These are phyloP conservation scores for Penicillium freii DNA, from an alignment of 2,329 filamentous ascomycete genomes.

Conservation along the genomic window DNA sequence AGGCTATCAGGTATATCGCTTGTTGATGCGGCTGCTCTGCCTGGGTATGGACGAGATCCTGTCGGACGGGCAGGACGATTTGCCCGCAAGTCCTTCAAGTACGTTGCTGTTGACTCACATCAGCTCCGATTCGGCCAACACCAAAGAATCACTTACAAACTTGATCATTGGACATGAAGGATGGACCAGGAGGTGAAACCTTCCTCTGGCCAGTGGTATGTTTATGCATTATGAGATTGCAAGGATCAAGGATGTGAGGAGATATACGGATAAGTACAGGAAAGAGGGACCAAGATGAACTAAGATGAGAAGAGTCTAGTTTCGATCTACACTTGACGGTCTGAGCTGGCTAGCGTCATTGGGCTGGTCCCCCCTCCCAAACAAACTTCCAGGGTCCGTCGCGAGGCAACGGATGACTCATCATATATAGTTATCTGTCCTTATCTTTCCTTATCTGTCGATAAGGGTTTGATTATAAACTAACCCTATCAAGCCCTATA, in stretches of 20 bases:
- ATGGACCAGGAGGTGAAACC: constrained; percentile 48
- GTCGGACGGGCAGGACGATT: constrained; percentile 58
- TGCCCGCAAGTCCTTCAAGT: constrained; percentile 59
- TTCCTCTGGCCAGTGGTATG: constrained; percentile 39
- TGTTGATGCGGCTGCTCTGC: constrained; percentile 41
- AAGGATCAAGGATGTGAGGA: constrained; percentile 12
- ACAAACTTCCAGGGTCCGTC: constrained; percentile 24
- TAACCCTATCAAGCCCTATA: background rate
- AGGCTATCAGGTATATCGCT: constrained; percentile 28
- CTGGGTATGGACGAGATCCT: constrained; percentile 60
- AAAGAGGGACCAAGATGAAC: background rate
- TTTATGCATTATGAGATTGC: constrained; percentile 39
- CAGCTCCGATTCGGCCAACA: constrained; percentile 1
- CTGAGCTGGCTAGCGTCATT: constrained; percentile 14
- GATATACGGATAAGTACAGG: constrained; percentile 9
- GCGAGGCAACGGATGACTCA: constrained; percentile 22
- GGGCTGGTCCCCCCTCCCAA: constrained; percentile 14
- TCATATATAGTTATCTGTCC: background rate
- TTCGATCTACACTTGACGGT: constrained; percentile 12
- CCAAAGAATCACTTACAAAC: constrained; percentile 40
- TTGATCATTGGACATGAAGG: constrained; percentile 48
- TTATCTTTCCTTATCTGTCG: background rate
- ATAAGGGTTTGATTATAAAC: constrained; percentile 12
- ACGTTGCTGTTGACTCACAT: constrained; percentile 49
- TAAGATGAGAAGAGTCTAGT: constrained; percentile 13